Base-by-base conservation (phyloP, 164 flowering plant genomes). In the Chimonanthus praecox region DNA sequence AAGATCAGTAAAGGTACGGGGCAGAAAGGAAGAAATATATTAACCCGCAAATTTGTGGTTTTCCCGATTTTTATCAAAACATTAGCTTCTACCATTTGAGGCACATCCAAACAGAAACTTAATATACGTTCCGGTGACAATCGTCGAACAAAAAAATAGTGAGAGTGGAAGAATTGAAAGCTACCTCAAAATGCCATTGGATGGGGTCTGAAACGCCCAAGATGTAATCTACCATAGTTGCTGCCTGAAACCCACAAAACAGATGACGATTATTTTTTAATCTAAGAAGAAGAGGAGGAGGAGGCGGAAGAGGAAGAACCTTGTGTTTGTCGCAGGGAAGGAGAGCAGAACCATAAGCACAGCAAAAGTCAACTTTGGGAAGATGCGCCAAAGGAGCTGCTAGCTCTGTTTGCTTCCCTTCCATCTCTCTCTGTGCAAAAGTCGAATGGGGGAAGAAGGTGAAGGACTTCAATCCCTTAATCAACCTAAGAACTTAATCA, bases 141-240 rank as follows among this genome's bases (percentile, higher is more conserved):
- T 11, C 11, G 60, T n/a, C 16, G 60, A n/a, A 54, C 60, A 13
- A 54, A 54, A 54, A 7, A n/a, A 54, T 10, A 3, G 60, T 54
- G 60, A 48, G 54, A 50, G 61, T 9, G 62, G 51, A 21, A 3
- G 45, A 72, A 46, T 10, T 15, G 5, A 77, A 64, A 44, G 74
- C 44, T 73, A 91, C 99, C 91, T 92, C 81, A 71, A 89, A 67
- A 81, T 93, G 99, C 99, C 99, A 95, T 60, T 86, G 86, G 80
- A 72, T n/a, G 33, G 99, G 98, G 87, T 95, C 92, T 71, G 90
- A 80, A 18, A 95, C 98, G 47, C 98, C 97, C 51, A 95, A 78
- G 72, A 95, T 92, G 78, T 81, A 93, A 83, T 95, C 99, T 15
- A 89, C 80, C 98, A 93, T 93, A 33, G 85, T 79, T 65, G 88